phyloP scores from a whole-genome alignment of 208 protist species.

The Acanthamoeba healyi region DNA sequence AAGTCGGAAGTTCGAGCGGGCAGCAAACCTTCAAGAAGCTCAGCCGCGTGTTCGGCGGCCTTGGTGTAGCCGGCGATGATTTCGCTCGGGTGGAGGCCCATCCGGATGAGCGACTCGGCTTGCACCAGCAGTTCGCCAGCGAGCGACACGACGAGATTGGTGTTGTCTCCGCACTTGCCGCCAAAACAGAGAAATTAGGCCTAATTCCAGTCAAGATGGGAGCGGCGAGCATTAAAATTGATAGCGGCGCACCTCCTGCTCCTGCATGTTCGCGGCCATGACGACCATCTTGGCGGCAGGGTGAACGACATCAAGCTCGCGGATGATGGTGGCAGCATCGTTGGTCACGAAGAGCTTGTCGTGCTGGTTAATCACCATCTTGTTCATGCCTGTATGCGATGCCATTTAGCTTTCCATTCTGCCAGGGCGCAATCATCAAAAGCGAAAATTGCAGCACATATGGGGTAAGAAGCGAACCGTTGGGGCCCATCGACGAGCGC shows the following conservation, averaged over 20 bases:
- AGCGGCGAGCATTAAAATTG: background rate
- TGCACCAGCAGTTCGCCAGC: conserved; percentile 98
- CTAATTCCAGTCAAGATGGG: conserved; percentile 71
- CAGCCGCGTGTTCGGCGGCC: conserved; percentile 94
- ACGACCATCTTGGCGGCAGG: conserved; percentile 99
- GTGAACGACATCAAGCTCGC: conserved; percentile 98
- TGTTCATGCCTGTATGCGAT: conserved; percentile 95
- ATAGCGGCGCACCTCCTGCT: conserved; percentile 22
- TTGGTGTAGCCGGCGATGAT: conserved; percentile 99
- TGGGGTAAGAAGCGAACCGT: conserved; percentile 88
- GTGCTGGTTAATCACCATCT: conserved; percentile 99
- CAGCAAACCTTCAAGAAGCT: conserved; percentile 91
- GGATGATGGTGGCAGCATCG: conserved; percentile 99
- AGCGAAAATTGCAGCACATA: background rate
- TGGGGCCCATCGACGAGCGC: conserved; percentile 98
- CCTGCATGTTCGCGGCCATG: conserved; percentile 97
- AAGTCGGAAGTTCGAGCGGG: background rate
- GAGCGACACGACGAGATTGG: conserved; percentile 99
- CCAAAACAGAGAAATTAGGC: background rate
- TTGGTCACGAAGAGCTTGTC: conserved; percentile 99
- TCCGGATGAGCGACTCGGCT: conserved; percentile 96
- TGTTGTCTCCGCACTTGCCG: conserved; percentile 97
- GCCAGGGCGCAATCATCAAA: conserved; percentile 25
- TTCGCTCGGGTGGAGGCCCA: conserved; percentile 98
- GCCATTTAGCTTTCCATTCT: conserved; percentile 40